Evolutionary conservation across 768 basidiomycete species (phyloP).

Genomic region (Leccinum broughii): DNA sequence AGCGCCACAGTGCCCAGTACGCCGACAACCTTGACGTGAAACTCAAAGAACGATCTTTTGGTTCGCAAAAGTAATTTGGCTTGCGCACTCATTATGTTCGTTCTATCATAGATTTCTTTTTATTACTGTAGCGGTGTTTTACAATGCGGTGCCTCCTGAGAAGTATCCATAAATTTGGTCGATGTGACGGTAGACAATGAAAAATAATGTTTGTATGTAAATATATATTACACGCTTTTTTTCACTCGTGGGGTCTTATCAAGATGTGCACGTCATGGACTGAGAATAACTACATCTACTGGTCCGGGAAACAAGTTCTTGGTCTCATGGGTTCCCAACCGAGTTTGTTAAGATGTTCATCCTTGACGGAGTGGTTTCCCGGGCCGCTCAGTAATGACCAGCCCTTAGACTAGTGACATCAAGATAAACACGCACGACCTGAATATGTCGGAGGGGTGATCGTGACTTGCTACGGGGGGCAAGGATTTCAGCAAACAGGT

Average conservation of each 20-base stretch:
- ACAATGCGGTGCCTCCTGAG: not conserved
- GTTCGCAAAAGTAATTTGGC: not conserved
- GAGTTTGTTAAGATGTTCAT: conserved; percentile 37
- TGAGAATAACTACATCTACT: not conserved
- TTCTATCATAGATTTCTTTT: conserved; percentile 12
- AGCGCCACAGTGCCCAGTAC: conserved; percentile 14
- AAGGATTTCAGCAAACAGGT: conserved; percentile 35
- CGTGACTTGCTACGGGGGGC: conserved; percentile 35
- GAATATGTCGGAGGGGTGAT: not conserved
- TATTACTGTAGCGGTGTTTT: not conserved
- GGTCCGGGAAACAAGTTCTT: conserved; percentile 18
- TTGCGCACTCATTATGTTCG: conserved; percentile 11
- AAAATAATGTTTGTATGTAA: conserved; percentile 8
- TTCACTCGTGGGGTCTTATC: not conserved
- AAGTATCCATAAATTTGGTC: not conserved
- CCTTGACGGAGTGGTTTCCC: conserved; percentile 38
- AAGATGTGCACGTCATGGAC: not conserved
- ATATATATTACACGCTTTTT: not conserved
- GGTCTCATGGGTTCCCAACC: conserved; percentile 41
- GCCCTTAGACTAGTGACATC: conserved; percentile 3
- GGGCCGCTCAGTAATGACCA: too few relatives aligned
- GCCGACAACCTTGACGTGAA: conserved; percentile 1
- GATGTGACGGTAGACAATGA: not conserved
- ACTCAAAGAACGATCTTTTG: not conserved
- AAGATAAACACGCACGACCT: not conserved